A percentile compares a stretch with the other conserved stretches of the same genome.
Conservation (phyloP, 805 yeast species). For the Starmerella khaoyaiensis region DNA sequence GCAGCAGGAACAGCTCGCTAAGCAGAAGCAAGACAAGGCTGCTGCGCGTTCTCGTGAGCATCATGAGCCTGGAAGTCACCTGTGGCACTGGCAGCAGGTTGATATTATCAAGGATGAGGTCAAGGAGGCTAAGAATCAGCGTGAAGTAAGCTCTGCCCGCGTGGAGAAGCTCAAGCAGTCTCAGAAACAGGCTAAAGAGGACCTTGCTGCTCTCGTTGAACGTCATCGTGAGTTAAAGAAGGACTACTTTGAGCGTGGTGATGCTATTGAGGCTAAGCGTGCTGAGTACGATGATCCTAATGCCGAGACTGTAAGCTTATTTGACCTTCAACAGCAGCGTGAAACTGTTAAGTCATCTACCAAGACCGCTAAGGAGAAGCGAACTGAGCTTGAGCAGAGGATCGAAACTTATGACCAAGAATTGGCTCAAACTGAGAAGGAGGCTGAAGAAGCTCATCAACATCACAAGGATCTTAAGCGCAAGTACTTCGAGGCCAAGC, state of each 20-base stretch:
- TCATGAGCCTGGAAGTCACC: conserved; percentile 16
- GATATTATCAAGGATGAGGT: conserved; percentile 21
- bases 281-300: conserved; percentile 23
- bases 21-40: conserved; percentile 19
- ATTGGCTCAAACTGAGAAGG: conserved; percentile 16
- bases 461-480: conserved; percentile 27
- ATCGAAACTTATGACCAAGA: conserved; percentile 13
- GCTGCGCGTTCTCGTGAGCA: conserved; percentile 14
- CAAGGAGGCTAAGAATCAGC: conserved; percentile 19
- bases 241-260: conserved; percentile 20
- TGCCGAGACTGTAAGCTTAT: conserved; percentile 19
- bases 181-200: conserved; percentile 19
- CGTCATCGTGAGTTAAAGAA: conserved; percentile 21
- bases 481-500: conserved; percentile 22
- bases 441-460: conserved; percentile 23
- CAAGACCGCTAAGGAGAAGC: conserved; percentile 16
- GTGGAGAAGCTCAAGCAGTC: conserved; percentile 15
- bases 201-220: conserved; percentile 19
- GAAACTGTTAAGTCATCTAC: conserved; percentile 18
- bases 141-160: conserved; percentile 15
- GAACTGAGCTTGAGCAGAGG: conserved; percentile 13
- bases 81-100: conserved; percentile 21
- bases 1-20: conserved; percentile 13
- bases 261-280: conserved; percentile 19
- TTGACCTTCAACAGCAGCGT: conserved; percentile 45